A percentile compares a stretch with the other conserved stretches of the same genome.
These are phyloP conservation scores for Nicotiana undulata DNA, from an alignment of 257 asterid genomes.

Conservation along the genomic window DNA sequence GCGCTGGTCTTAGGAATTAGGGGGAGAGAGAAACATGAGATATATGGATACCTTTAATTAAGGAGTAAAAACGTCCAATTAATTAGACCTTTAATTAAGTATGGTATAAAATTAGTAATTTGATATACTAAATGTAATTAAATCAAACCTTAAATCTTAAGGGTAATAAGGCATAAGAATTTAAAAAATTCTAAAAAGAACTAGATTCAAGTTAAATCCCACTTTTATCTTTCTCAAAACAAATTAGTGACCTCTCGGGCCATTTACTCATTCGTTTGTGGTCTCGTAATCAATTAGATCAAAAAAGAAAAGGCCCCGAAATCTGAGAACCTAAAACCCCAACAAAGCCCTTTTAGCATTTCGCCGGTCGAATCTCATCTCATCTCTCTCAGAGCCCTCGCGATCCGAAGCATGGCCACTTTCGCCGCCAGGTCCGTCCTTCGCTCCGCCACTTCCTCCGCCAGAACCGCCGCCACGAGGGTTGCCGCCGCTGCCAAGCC, in stretches of 20 bases:
- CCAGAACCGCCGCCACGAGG: constrained; percentile 43
- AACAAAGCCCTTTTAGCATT: constrained; percentile 16
- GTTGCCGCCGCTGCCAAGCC: constrained; percentile 40
- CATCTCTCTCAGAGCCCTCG: constrained; percentile 6
- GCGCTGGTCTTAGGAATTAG: no score
- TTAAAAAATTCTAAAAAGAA: no score
- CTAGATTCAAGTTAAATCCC: not conserved
- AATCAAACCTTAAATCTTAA: no score
- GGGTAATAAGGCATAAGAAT: no score
- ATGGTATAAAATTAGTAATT: no score
- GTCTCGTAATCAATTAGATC: not conserved
- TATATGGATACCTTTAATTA: no score
- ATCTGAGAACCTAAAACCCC: constrained; percentile 23
- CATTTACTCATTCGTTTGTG: not conserved
- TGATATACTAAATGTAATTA: no score
- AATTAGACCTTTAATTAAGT: no score
- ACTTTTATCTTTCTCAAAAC: not conserved
- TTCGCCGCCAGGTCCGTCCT: constrained; percentile 59
- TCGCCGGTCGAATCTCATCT: constrained; percentile 7
- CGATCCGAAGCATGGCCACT: constrained; percentile 44
- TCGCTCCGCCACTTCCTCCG: constrained; percentile 51
- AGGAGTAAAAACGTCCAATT: no score
- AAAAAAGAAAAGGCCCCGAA: not conserved
- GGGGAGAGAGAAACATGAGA: no score
- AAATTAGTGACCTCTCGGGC: not conserved